Base-by-base conservation (phyloP, 164 flowering plant genomes). In the Aristolochia californica region DNA sequence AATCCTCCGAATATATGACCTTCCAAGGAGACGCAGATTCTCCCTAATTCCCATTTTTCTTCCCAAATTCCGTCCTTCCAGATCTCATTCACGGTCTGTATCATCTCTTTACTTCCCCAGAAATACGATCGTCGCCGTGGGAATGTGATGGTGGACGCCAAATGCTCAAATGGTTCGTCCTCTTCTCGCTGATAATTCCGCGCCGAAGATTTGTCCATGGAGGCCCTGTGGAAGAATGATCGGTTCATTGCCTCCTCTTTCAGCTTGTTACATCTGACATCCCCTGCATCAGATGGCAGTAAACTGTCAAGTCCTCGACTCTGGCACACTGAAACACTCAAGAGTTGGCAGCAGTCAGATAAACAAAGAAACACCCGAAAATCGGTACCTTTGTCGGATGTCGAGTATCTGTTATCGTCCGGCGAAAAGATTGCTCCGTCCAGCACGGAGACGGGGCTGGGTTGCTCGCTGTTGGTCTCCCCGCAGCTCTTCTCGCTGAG, bases 401-500 rank as follows among this genome's bases (percentile, higher is more conserved):
- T 26, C 62, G 59, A 20, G 49, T 63, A 45, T 5, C 22, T 17
- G 12, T 16, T n/a, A 1, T 17, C 45, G 0, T 30, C 48, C 10
- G 75, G 54, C 43, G 75, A 55, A 25, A 28, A 44, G 43, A 64
- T 53, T 22, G 27, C 13, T 21, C 45, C 65, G 20, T 73, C 78
- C 4, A 83, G 78, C 30, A 80, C 83, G 0, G 84, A 78, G 24
- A 75, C 83, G 24, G 88, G 84, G 70, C 87, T 80, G 45, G 84
- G 84, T 52, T 77, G 82, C 34, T 75, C 79, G 14, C 62, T 34
- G 28, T 52, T 70, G 40, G 64, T 9, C 9, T 64, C 74, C 53
- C 47, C 34, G 49, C 67, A 34, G 22, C 34, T 60, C 44, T 68
- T 66, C 53, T 49, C 70, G 45, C 43, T 40, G 56, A 2, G 55